Conservation (phyloP, 495 filamentous ascomycete species). For the Penicillium roqueforti region DNA sequence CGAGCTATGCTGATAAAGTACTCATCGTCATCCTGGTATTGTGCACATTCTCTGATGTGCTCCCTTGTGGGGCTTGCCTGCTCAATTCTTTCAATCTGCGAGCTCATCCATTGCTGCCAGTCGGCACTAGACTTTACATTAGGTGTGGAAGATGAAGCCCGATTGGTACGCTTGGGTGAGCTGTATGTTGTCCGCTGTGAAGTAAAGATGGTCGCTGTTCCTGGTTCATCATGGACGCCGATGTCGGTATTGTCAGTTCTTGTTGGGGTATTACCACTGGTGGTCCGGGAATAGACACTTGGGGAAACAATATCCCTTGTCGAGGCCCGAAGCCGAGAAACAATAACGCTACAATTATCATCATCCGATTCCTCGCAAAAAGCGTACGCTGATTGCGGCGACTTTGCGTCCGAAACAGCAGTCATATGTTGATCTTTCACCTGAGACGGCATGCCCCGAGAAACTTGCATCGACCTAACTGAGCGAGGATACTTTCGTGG, state of each 20-base stretch:
- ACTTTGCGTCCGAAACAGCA: not conserved
- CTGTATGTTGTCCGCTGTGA: conserved; percentile 37
- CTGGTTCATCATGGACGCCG: conserved; percentile 26
- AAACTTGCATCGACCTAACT: not conserved
- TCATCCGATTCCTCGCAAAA: conserved; percentile 19
- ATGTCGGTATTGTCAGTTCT: conserved; percentile 16
- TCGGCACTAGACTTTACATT: conserved; percentile 32
- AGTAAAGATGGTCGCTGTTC: conserved; percentile 45
- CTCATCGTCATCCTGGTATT: conserved; percentile 49
- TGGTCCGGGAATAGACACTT: conserved; percentile 56
- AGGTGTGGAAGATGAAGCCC: conserved; percentile 1
- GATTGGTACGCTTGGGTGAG: conserved; percentile 24
- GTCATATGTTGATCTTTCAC: not conserved
- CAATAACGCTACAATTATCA: conserved; percentile 19
- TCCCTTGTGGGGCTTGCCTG: conserved; percentile 30
- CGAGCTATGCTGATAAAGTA: conserved; percentile 15
- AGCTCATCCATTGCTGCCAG: conserved; percentile 49
- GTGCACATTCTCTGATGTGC: conserved; percentile 58
- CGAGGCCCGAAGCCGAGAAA: conserved; percentile 6
- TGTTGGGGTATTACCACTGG: conserved; percentile 40
- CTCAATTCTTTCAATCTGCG: conserved; percentile 40
- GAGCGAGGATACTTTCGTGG: conserved; percentile 12
- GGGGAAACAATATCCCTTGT: conserved; percentile 29
- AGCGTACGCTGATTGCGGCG: conserved; percentile 1
- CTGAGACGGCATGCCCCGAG: not conserved